Percentiles rank a stretch among this genome's conserved stretches.
These are phyloP conservation scores for Akanthomyces lecanii DNA, from an alignment of 2,329 filamentous ascomycete genomes.

Conservation along the genomic window DNA sequence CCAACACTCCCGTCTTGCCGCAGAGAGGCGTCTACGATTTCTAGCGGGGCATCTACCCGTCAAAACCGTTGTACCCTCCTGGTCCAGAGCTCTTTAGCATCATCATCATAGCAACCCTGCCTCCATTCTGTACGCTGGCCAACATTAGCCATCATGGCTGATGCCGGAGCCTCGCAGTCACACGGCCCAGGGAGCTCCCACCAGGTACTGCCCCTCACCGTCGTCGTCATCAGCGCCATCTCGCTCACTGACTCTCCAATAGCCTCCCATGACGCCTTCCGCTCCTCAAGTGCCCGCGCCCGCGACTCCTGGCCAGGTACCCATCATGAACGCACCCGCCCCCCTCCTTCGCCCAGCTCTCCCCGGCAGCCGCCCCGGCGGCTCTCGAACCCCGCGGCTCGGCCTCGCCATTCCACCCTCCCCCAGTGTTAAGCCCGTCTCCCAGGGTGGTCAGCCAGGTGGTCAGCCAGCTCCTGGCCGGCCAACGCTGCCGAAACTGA, in stretches of 20 bases:
- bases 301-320: slow-evolving; percentile 35
- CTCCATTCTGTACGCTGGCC: slow-evolving; percentile 13
- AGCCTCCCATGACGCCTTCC: slow-evolving; percentile 21
- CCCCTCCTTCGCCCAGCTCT: slow-evolving; percentile 81
- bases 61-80: not conserved
- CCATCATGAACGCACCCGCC: slow-evolving; percentile 69
- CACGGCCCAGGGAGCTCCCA: slow-evolving; percentile 18
- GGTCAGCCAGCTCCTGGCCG: slow-evolving; percentile 31
- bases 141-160: slow-evolving; percentile 24
- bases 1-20: not conserved
- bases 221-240: not conserved
- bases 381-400: slow-evolving; percentile 67
- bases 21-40: slow-evolving; percentile 2
- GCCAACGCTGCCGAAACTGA: slow-evolving; percentile 69
- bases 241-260: not conserved
- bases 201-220: slow-evolving; percentile 14
- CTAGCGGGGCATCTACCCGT: slow-evolving; percentile 8
- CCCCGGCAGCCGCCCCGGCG: slow-evolving; percentile 61
- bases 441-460: slow-evolving; percentile 33
- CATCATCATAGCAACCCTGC: not conserved
- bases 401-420: slow-evolving; percentile 88
- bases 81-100: not conserved
- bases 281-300: slow-evolving; percentile 24
- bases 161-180: slow-evolving; percentile 23
- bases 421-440: slow-evolving; percentile 73